Evolutionary conservation across 306 rosid genomes (phyloP), one percentile per base, ranked within the genome.

Genomic region (Prunus armeniaca): DNA sequence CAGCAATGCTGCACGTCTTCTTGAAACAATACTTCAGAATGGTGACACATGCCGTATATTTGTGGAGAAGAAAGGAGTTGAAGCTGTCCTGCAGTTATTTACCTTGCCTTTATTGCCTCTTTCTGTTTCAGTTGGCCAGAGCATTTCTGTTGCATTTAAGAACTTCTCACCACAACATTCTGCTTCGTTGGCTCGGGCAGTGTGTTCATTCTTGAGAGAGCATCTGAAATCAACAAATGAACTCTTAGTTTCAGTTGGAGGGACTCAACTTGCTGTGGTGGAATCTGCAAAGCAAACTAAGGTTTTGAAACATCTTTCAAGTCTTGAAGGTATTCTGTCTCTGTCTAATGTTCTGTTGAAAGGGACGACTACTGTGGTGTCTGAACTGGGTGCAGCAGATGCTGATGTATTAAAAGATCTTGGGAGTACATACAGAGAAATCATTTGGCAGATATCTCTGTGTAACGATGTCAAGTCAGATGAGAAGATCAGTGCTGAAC

Each of bases 21-120:
- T 96, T 75, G 98, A 96, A 85, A 89, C 98, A 66, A 78, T 91
- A 82, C 98, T 96, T 85, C 98, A 92, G 83, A 96, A 96, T 93
- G 93, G 96, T 49, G 99, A 96, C 76, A 93, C 97, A 12, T 91
- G 99, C 78, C 90, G 97, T 61, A 88, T 96, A 74, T 96, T 92
- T 85, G 91, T 96, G 79, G 99, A 96, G 89, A 96, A 91, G 80
- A 92, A 89, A 75, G 99, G 99, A 68, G 82, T 96, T 72, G 99
- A 96, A 81, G 93, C 94, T 82, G 93, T 96, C 75, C 91, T 96
- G 71, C 90, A 86, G 86, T 79, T 96, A 76, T 87, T 96, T 82
- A 82, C 93, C 70, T 76, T 91, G 89, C 96, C 99, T 78, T 86
- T 89, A 73, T 86, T 96, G 98, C 96, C 94, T 71, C 81, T 89